Base-by-base conservation (phyloP, 495 filamentous ascomycete species). In the Lasiosphaeriaceae sp. region DNA sequence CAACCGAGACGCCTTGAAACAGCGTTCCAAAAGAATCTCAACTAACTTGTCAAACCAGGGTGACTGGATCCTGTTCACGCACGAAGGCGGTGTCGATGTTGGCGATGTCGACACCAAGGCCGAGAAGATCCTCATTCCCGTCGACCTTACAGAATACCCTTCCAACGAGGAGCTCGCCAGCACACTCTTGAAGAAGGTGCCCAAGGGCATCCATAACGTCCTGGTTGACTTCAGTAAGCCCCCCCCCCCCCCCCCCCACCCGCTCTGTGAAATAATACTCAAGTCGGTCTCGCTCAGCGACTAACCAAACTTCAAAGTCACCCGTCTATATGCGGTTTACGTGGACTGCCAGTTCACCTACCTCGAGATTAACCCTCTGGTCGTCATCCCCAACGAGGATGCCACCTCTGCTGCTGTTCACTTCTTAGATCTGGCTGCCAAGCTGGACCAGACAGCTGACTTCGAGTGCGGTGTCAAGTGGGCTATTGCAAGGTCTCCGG, bases 261-360 rank as follows among this genome's bases (percentile, higher is more conserved):
- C n/a, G n/a, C n/a, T n/a, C n/a, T n/a, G n/a, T n/a, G n/a, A n/a
- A n/a, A n/a, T n/a, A n/a, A n/a, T n/a, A n/a, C 4, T 9, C 26
- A 31, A 31, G 26, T 43, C 39, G 92, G 75, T 88, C 21, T 65
- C 79, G 88, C 63, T 63, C 72, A 22, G 58, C 57, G 7, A 35
- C 17, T 54, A 49, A 58, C 52, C 29, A 21, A 54, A 47, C 39
- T 48, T n/a, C 9, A 17, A 34, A 70, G 67, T 74, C 60, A 65
- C 66, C n/a, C 71, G 71, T 31, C 83, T 92, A 44, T 97, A 97
- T 70, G 92, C 91, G 69, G 94, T 99, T 80, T 99, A 97, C 66
- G 94, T 99, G 54, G 94, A 99, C 82, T 96, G 90, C 87, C 94
- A 99, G 77, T 99, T 99, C 83, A 97, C 94, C 69, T 97, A 97